Base-by-base conservation (phyloP, 2,329 filamentous ascomycete species). In the Dothideomycetidae sp. region DNA sequence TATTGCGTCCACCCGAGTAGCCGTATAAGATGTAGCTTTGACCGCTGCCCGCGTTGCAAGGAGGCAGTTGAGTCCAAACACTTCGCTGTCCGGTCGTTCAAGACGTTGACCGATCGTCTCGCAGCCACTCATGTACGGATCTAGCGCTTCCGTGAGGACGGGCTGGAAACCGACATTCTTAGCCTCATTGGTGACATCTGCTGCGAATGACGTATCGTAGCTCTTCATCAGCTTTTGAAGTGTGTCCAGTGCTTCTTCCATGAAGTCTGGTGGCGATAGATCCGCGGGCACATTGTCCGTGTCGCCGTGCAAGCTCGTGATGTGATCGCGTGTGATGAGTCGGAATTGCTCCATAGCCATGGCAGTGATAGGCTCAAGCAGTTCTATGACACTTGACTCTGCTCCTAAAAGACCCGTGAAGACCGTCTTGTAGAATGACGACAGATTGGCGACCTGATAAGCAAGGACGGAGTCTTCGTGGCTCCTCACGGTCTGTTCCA, bases 401-500 rank as follows among this genome's bases (percentile, higher is more conserved):
- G 67, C 49, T 2, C 81, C 79, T 1, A 96, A 65, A 1, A 96
- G 66, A 48, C 80, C 88, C 11, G 74, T 63, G 54, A 96, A 94
- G 1, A 86, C 94, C 44, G 74, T 68, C 18, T 74, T 76, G 60
- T 98, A 98, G 59, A 98, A 98, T 29, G 74, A 76, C 29, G 96
- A 68, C 1, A 98, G 66, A 49, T 93, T 94, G 9, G 83, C 78
- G 29, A 96, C 75, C 54, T 85, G 90, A 63, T 93, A 98, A 21
- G 84, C 78, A 33, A 85, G 64, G 13, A 92, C 82, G 1, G 79
- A 79, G 42, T 96, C 86, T 48, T 94, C 86, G 54, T 93, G 88
- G 43, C 81, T 81, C 50, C 93, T 85, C 11, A 96, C 79, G 13
- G 93, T 81, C 50, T 96, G 81, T 56, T 94, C 86, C 36, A 92